A percentile compares a stretch with the other conserved stretches of the same genome.
Conservation (phyloP, 495 filamentous ascomycete species). For the Achaetomiella virescens region DNA sequence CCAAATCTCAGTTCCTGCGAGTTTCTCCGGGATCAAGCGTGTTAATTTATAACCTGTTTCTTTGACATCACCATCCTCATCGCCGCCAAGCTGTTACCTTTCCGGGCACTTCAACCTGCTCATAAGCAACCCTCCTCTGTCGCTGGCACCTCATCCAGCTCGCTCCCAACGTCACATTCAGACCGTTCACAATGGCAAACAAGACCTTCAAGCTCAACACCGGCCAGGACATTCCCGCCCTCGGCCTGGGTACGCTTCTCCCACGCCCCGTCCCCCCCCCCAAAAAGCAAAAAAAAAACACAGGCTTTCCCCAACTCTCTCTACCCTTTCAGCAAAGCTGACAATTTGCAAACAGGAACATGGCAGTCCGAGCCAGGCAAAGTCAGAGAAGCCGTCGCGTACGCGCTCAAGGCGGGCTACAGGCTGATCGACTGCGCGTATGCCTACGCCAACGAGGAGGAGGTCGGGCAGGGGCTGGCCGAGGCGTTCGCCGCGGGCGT, state of each 20-base stretch:
- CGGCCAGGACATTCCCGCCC: constrained; percentile 65
- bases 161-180: neutral
- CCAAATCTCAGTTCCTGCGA: neutral
- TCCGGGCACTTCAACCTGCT: neutral
- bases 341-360: constrained; percentile 54
- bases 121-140: neutral
- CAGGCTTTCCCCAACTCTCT: no score
- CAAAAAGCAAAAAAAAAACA: neutral
- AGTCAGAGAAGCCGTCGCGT: constrained; percentile 47
- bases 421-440: constrained; percentile 55
- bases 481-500: constrained; percentile 62
- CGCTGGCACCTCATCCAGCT: neutral
- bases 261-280: neutral
- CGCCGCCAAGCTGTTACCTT: constrained; percentile 1
- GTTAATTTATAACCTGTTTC: neutral
- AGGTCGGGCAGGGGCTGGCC: constrained; percentile 49
- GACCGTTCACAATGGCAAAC: constrained; percentile 36
- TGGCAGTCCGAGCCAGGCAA: constrained; percentile 68
- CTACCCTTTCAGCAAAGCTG: no score
- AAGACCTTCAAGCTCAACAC: constrained; percentile 67
- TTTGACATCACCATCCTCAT: neutral
- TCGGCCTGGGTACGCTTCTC: constrained; percentile 58
- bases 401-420: constrained; percentile 58
- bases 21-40: neutral
- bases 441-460: constrained; percentile 55